Conservation (phyloP, 2,329 filamentous ascomycete species). For the Chrysoporthe cubensis region DNA sequence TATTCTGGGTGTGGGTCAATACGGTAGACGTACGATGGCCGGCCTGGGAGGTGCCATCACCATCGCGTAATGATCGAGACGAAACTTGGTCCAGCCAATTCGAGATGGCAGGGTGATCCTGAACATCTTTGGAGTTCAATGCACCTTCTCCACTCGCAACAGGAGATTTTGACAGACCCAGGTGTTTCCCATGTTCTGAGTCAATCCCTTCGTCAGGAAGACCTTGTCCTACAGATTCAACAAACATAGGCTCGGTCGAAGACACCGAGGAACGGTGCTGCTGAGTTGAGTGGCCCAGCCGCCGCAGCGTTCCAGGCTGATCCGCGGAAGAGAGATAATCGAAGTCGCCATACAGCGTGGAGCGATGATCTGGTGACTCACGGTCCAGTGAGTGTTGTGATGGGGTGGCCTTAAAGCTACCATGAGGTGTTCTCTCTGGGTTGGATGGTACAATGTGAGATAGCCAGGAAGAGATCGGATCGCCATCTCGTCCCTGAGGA, state of each 20-base stretch:
- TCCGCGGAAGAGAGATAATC: not conserved
- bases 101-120: conserved; percentile 1
- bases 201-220: not conserved
- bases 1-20: not conserved
- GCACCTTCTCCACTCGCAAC: not conserved
- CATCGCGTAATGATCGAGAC: not conserved
- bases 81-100: not conserved
- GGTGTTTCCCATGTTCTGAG: not conserved
- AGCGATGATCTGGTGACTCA: not conserved
- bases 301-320: not conserved
- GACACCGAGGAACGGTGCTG: not conserved
- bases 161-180: not conserved
- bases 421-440: not conserved
- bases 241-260: conserved; percentile 7
- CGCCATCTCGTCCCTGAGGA: not conserved
- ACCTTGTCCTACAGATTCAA: not conserved
- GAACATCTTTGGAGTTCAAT: not conserved
- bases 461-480: conserved; percentile 1
- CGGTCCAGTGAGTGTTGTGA: not conserved
- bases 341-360: not conserved
- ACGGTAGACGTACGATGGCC: not conserved
- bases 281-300: not conserved
- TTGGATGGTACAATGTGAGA: not conserved
- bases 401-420: not conserved
- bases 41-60: not conserved